Evolutionary conservation across 805 yeast genomes (phyloP), one percentile per base, ranked within the genome.

Genomic region (Lachancea mirantina): DNA sequence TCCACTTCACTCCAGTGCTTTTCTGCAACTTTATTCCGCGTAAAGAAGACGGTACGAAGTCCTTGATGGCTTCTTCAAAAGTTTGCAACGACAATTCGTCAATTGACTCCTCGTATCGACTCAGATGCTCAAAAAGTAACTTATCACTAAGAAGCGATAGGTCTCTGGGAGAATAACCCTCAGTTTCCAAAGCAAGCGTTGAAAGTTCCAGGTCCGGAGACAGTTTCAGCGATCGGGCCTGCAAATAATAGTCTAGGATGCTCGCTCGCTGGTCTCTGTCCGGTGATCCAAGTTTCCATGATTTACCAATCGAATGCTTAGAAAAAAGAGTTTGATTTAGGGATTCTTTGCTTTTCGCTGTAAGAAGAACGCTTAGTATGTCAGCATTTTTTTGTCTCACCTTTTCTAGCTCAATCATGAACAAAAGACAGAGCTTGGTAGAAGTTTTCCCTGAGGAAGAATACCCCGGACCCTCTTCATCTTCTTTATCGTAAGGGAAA

Each of bases 121-220:
- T 26, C 13, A 35, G 47, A 14, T 40, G 38, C 30, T 77, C 78
- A 45, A 75, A 80, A 40, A 70, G 71, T 3, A 79, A 72, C 43
- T 94, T 68, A 41, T 84, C 95, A 19, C 74, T 68, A 8, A 89
- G 60, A 4, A 74, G 71, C 57, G 76, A 74, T 38, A 89, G 52
- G 54, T 89, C 98, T 16, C 76, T 74, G 0, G 96, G 94, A 18
- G 84, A 71, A 52, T 79, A 89, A 0, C 97, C 97, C 46, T 89
- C 97, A 0, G 95, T 82, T 33, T 78, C 89, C 22, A 72, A 41
- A 0, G 79, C 68, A 19, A 79, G 57, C 41, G 76, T 79, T 16
- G 68, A 58, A 8, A 70, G 36, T 26, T 70, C 64, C 36, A 75
- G 61, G 3, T 52, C 59, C 4, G 63, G 50, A 20, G 70, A 65